Conservation (phyloP, 257 asterid genomes). For the Capsicum pubescens region DNA sequence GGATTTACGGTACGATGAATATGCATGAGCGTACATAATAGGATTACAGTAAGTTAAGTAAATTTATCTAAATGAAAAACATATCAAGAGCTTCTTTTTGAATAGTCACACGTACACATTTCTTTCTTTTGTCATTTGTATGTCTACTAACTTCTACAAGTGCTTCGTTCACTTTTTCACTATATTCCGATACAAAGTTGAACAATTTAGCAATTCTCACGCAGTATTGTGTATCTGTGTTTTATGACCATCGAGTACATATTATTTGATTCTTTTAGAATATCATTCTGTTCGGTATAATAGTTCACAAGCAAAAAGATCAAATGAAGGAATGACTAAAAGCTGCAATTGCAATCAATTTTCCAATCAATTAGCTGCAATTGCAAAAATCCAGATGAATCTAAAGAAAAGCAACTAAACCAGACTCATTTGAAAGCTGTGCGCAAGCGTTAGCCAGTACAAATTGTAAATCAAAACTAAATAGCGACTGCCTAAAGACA, state of each 20-base stretch:
- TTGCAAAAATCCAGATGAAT: background rate
- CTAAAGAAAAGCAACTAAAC: background rate
- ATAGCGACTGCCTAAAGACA: too few relatives aligned
- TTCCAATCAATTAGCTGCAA: background rate
- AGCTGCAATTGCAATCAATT: too few relatives aligned
- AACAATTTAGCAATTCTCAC: background rate
- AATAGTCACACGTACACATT: background rate
- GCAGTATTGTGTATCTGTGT: background rate
- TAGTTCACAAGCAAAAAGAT: background rate
- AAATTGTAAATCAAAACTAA: too few relatives aligned
- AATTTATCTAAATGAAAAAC: background rate
- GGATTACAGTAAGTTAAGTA: background rate
- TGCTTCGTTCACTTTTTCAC: background rate
- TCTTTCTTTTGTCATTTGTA: background rate
- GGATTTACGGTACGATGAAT: background rate
- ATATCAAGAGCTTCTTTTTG: background rate
- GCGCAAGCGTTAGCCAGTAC: background rate
- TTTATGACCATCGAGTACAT: background rate
- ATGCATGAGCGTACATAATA: background rate
- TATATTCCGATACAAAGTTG: conserved; percentile 14
- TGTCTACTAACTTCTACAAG: background rate
- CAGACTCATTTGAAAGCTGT: background rate
- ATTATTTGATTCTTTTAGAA: background rate
- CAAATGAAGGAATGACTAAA: too few relatives aligned
- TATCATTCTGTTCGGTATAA: background rate